Evolutionary conservation across 192 early-diverging fungal species (phyloP).

Genomic region (Gonapodya prolifera): DNA sequence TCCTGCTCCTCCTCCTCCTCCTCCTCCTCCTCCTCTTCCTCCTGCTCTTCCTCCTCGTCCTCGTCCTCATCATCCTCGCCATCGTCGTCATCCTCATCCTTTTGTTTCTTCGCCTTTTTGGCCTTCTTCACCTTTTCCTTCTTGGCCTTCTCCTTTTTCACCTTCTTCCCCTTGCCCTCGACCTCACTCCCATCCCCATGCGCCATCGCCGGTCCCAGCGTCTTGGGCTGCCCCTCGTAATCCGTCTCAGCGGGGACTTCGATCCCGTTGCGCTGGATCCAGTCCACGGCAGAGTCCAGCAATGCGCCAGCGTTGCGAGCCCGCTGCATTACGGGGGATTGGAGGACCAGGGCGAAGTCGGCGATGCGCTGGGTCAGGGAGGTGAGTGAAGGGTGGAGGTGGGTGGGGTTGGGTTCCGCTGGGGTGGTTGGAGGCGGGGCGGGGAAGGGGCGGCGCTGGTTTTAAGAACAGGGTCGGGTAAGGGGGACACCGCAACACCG

Average conservation of each 20-base stretch:
- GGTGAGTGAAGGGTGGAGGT: not conserved
- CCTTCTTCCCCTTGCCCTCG: not conserved
- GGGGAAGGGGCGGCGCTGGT: no score
- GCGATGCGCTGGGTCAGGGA: not conserved
- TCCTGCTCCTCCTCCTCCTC: no score
- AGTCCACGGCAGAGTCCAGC: not conserved
- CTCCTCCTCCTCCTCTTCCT: no score
- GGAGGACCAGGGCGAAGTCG: not conserved
- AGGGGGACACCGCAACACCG: no score
- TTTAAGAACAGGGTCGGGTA: no score
- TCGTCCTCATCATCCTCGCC: not conserved
- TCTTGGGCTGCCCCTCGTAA: not conserved
- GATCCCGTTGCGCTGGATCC: not conserved
- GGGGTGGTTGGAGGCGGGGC: not conserved
- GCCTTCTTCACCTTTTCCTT: not conserved
- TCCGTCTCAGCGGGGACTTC: not conserved
- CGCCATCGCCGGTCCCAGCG: not conserved
- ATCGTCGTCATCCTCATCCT: not conserved
- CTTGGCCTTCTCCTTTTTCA: not conserved
- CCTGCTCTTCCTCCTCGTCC: no score
- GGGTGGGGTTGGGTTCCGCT: not conserved
- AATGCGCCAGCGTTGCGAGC: not conserved
- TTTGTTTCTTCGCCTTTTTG: not conserved
- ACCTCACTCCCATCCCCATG: not conserved
- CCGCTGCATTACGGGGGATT: not conserved